Evolutionary conservation across 495 filamentous ascomycete species (phyloP), one percentile per base, ranked within the genome.

Genomic region (Penicillium roqueforti): DNA sequence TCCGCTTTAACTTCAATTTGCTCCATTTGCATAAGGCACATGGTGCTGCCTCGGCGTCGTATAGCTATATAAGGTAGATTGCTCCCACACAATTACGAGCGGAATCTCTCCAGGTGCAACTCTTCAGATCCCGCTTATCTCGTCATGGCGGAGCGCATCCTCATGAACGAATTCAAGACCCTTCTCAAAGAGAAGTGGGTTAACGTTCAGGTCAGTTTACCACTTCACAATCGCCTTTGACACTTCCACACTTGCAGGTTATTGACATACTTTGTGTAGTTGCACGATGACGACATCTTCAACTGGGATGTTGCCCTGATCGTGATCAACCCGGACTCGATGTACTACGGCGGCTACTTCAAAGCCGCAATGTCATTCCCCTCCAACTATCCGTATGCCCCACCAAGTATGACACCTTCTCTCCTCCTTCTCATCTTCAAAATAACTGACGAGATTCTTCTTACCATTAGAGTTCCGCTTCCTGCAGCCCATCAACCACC

Each of bases 331-430:
- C 79, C 87, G 1, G 91, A 92, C 54, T 96, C 91, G 47, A 75
- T 87, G 44, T 98, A 95, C 74, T 87, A 96, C 64, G 89, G 90
- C 43, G 93, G 87, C 56, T 98, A 97, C 67, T 91, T 97, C 74
- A 87, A 87, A 68, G 89, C 89, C 39, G 79, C 82, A 44, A 93
- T 98, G 87, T 83, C 78, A 14, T 97, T 98, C 63, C 85, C 89
- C 20, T 74, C 82, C 51, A 89, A 96, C 61, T 98, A 97, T 75
- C 93, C 93, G 1, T 95, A 88, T 69, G 75, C 80, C 26, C 93
- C 93, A n/a, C 92, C 92, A 26, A 70, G 81, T 83, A 70, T 32
- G 67, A 5, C 6, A 26, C 45, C 13, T 26, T 10, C 16, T 10
- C 16, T 40, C 18, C 31, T 29, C 32, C 29, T 41, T 42, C 16